Percentiles rank a stretch among this genome's conserved stretches.
phyloP scores from a whole-genome alignment of 441 rosid species.

The Gossypium aridum region DNA sequence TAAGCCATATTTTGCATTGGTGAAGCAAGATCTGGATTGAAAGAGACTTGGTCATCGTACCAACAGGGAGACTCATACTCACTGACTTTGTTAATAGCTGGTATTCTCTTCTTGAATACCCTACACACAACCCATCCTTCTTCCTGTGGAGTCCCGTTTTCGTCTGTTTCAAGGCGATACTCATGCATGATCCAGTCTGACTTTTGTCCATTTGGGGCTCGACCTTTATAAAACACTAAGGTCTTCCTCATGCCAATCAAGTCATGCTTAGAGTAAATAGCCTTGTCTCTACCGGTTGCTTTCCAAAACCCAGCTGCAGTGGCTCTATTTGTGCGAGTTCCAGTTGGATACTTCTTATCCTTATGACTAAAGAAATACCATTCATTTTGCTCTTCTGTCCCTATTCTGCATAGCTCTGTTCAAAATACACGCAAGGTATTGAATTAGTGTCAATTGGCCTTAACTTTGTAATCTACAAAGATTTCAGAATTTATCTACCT shows the following conservation, averaged over 20 bases:
- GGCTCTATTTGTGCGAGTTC: conserved; percentile 85
- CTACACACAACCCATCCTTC: conserved; percentile 98
- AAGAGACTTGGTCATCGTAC: conserved; percentile 66
- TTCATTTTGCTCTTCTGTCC: conserved; percentile 69
- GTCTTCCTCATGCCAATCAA: conserved; percentile 80
- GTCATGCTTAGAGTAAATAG: conserved; percentile 57
- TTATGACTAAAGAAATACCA: conserved; percentile 96
- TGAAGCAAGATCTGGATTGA: conserved; percentile 46
- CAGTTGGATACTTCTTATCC: conserved; percentile 91
- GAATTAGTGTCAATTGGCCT: not conserved
- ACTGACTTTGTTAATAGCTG: conserved; percentile 36
- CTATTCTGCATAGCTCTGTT: conserved; percentile 72
- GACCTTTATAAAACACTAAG: conserved; percentile 62
- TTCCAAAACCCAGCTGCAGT: conserved; percentile 79
- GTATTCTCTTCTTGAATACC: conserved; percentile 76
- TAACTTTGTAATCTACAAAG: not conserved
- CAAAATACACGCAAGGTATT: not conserved
- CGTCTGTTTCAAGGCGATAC: conserved; percentile 72
- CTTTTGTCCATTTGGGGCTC: conserved; percentile 73
- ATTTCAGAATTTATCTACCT: conserved; percentile 28
- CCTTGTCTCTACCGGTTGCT: conserved; percentile 78
- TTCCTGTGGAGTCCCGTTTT: conserved; percentile 80
- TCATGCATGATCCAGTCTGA: conserved; percentile 89
- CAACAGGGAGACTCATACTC: conserved; percentile 62
- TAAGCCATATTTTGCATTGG: conserved; percentile 35